Percentiles rank a stretch among this genome's conserved stretches.
phyloP scores from a whole-genome alignment of 163 green algal genomes.

The Chlamydomonas reinhardtii region DNA sequence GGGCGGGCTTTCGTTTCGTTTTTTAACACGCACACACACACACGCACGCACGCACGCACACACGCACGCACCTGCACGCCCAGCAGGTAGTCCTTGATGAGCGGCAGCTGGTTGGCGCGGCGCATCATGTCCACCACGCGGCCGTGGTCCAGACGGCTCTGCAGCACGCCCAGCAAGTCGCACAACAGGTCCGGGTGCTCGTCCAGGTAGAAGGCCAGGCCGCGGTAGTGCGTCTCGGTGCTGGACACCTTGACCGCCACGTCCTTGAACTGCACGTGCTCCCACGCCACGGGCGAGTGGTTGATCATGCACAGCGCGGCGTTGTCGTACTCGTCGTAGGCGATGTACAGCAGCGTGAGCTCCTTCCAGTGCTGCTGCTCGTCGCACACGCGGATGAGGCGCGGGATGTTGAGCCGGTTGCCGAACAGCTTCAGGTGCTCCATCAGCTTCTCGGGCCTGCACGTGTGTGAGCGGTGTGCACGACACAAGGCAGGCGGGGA shows the following conservation, averaged over 20 bases:
- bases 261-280: slow-evolving; percentile 98
- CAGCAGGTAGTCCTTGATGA: slow-evolving; percentile 95
- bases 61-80: slow-evolving; percentile 64
- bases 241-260: slow-evolving; percentile 87
- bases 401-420: slow-evolving; percentile 97
- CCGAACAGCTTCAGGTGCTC: slow-evolving; percentile 99
- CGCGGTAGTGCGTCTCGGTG: slow-evolving; percentile 90
- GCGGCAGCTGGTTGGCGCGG: slow-evolving; percentile 85
- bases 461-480: too few relatives aligned
- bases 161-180: slow-evolving; percentile 94
- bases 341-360: slow-evolving; percentile 96
- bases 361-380: slow-evolving; percentile 95
- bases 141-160: slow-evolving; percentile 92
- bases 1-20: too few relatives aligned
- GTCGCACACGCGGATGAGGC: slow-evolving; percentile 92
- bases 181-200: slow-evolving; percentile 95
- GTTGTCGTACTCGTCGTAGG: slow-evolving; percentile 99
- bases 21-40: too few relatives aligned
- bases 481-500: too few relatives aligned
- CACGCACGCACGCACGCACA: too few relatives aligned
- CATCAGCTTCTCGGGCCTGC: slow-evolving; percentile 92
- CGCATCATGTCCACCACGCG: slow-evolving; percentile 96
- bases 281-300: slow-evolving; percentile 95
- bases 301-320: slow-evolving; percentile 94
- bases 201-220: slow-evolving; percentile 94